A percentile compares a stretch with the other conserved stretches of the same genome.
Conservation (phyloP, 2,329 filamentous ascomycete genomes). For the Cladophialophora immunda region DNA sequence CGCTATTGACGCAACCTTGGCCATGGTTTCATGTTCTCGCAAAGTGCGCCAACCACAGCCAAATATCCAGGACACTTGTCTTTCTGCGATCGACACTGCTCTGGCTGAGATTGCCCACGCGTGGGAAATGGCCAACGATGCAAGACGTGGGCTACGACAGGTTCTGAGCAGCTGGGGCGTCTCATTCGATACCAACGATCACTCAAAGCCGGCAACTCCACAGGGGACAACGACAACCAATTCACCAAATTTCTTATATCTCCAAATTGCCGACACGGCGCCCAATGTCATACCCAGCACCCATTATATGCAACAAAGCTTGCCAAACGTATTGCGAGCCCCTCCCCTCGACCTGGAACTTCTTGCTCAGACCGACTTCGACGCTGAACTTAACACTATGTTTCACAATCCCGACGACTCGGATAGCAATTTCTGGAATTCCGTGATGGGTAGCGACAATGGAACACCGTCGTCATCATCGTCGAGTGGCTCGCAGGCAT, state of each 20-base stretch:
- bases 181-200: not conserved
- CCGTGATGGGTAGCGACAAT: not conserved
- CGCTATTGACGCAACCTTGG: conserved; percentile 11
- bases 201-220: not conserved
- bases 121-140: conserved; percentile 2
- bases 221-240: not conserved
- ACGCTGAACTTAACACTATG: not conserved
- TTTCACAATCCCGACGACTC: not conserved
- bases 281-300: not conserved
- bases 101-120: not conserved
- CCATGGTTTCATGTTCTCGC: not conserved
- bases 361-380: not conserved
- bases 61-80: not conserved
- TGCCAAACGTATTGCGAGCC: not conserved
- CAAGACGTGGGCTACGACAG: not conserved
- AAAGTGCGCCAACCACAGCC: not conserved
- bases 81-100: not conserved
- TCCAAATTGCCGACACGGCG: not conserved
- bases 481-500: not conserved
- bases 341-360: not conserved
- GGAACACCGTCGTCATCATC: not conserved
- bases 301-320: not conserved
- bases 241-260: conserved; percentile 2
- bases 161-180: not conserved
- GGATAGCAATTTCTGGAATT: not conserved